Base-by-base conservation (phyloP, 2,329 filamentous ascomycete species). In the Pleoardoris graminearum region DNA sequence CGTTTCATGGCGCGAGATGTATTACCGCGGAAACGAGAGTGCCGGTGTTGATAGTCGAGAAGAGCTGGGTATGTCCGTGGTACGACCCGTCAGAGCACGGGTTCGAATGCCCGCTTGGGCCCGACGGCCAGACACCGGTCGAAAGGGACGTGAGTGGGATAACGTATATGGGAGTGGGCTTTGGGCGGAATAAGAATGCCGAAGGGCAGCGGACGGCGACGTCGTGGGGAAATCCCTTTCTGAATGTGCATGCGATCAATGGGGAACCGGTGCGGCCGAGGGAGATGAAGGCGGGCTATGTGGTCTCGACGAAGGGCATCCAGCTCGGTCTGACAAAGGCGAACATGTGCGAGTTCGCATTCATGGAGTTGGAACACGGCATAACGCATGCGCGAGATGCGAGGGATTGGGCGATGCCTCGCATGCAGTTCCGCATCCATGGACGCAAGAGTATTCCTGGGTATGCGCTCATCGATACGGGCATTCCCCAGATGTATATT, bases 131-230 rank as follows among this genome's bases (percentile, higher is more conserved):
- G 25, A 52, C 60, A 14, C 62, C 69, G 2, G 32, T 50, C 22
- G 57, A 57, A 14, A 50, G 67, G 39, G 62, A 70, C 35, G 67
- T 63, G 19, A 62, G 59, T 5, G 50, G 56, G 12, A 73, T 73
- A 27, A 71, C 61, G 16, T 73, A 72, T 50, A 73, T 73, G 70
- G 70, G 70, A 7, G 61, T 73, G 36, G 70, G 70, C 1, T 73
- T 73, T 27, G 69, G 68, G 6, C 59, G 70, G 32, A 73, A 73
- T 39, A 51, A 51, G 23, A 54, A 58, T 7, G 63, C 53, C 14
- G 65, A 69, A 21, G 65, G 63, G 7, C 67, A 69, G 63, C 64
- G 63, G 4, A 64, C 61, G 48, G 69, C 61, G 30, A 51, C 61
- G 17, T 68, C 70, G 3, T 55, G 52, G 16, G 59, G 63, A 33